Percentiles rank a stretch among this genome's conserved stretches.
Evolutionary conservation across 345 rosid genomes (phyloP).

Genomic region (Brassica rapa): DNA sequence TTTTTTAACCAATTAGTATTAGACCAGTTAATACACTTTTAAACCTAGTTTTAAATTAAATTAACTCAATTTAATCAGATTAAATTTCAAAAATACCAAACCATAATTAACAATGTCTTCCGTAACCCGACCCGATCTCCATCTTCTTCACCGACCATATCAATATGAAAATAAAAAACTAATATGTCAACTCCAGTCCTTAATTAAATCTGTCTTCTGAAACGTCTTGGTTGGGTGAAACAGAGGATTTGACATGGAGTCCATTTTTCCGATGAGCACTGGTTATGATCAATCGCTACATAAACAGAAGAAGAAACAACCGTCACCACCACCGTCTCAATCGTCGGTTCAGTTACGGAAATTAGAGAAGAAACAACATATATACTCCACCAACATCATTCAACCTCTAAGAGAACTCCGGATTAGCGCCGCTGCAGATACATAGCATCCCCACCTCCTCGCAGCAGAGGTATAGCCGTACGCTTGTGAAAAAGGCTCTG

Average conservation of each 20-base stretch:
- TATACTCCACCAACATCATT: constrained; percentile 73
- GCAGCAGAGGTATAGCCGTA: constrained; percentile 53
- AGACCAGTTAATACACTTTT: background rate
- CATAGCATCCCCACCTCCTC: constrained; percentile 29
- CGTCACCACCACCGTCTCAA: background rate
- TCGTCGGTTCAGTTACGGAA: constrained; percentile 56
- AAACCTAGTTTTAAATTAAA: background rate
- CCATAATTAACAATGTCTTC: background rate
- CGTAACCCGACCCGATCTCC: background rate
- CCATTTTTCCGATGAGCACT: constrained; percentile 35
- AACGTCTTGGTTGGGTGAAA: background rate
- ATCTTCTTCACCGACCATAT: background rate
- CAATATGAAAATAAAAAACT: background rate
- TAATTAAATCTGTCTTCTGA: too few species aligned
- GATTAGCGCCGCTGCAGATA: background rate
- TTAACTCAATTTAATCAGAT: background rate
- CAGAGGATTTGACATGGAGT: constrained; percentile 1
- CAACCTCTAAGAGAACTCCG: constrained; percentile 61
- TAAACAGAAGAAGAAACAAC: constrained; percentile 61
- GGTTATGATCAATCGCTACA: constrained; percentile 49
- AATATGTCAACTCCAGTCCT: background rate
- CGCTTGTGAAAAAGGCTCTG: constrained; percentile 21
- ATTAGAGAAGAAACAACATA: constrained; percentile 69
- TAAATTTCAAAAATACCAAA: background rate
- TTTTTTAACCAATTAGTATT: background rate